These are phyloP conservation scores for Chaetomiaceae sp. DNA, from an alignment of 2,329 filamentous ascomycete species.

Conservation along the genomic window DNA sequence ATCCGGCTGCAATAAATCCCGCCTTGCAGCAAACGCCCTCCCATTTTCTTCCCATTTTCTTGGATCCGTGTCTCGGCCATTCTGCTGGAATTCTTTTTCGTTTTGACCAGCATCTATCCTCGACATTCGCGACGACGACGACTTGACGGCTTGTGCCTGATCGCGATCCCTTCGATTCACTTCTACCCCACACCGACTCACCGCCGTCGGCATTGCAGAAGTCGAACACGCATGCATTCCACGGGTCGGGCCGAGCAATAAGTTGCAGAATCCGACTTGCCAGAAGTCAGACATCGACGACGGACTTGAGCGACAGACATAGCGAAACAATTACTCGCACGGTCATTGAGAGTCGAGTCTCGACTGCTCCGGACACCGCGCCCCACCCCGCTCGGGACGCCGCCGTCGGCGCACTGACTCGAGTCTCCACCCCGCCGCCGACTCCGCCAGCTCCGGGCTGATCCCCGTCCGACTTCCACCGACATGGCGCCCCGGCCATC, in stretches of 20 bases:
- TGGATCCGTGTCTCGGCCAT: background rate
- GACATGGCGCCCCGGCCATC: slow-evolving; percentile 17
- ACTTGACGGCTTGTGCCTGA: no score
- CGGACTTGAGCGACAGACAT: background rate
- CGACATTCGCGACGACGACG: background rate
- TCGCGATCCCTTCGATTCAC: no score
- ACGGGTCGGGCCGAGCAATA: background rate
- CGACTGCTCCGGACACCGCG: background rate
- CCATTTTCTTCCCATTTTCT: slow-evolving; percentile 5
- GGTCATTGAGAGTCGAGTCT: background rate
- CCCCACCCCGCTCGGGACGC: slow-evolving; percentile 1
- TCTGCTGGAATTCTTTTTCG: background rate
- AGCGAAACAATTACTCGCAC: background rate
- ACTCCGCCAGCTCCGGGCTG: slow-evolving; percentile 1
- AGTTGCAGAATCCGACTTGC: no score
- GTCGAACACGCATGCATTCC: background rate
- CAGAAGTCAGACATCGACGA: background rate
- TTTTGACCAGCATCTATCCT: background rate
- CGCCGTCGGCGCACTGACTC: slow-evolving; percentile 10
- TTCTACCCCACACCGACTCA: no score
- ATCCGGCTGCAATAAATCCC: slow-evolving; percentile 22
- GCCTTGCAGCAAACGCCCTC: slow-evolving; percentile 14
- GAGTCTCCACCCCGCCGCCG: slow-evolving; percentile 11
- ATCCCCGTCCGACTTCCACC: background rate
- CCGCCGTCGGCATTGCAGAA: no score